Evolutionary conservation across 2,329 filamentous ascomycete species (phyloP), one percentile per base, ranked within the genome.

Genomic region (Alternaria arbusti): DNA sequence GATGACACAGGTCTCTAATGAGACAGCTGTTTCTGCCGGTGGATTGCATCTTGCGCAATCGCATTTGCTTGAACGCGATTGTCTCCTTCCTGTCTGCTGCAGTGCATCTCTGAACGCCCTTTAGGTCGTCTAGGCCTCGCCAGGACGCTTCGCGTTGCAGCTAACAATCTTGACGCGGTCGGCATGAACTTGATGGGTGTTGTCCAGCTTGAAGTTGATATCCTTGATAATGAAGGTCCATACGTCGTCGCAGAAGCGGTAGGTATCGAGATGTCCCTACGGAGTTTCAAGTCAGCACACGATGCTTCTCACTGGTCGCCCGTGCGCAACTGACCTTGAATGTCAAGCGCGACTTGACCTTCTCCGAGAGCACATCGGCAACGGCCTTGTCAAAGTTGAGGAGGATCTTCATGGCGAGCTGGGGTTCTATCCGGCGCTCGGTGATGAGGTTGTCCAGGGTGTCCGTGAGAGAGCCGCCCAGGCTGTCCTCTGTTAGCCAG

Each of bases 181-280:
- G 20, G 94, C 94, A 40, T 87, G 84, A 13, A 98, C 89, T 1
- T 88, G 87, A 65, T 89, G 87, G 60, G 87, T 88, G 70, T 91
- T 93, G 73, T 98, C 95, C 84, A 98, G 91, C 84, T 99, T 99
- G 85, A 99, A 98, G n/a, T 90, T 94, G 59, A 98, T 94, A 71
- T 98, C 96, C 83, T 97, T 97, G 82, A 99, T 97, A 62, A 99
- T 88, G 81, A 99, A 99, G 2, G 96, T 99, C 96, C 96, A 99
- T 63, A 99, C 96, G 84, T 99, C 96, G 82, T 99, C 96, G 84
- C 96, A 99, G 87, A 99, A 99, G 72, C 96, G 91, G 85, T 99
- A 99, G 15, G 96, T 98, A 80, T 98, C 94, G 67, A 99, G 90
- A 78, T 96, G 96, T 51, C 96, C 96, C 95, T 97, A 73, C 45